phyloP scores from a whole-genome alignment of 257 asterid genomes.

The Capsicum baccatum region DNA sequence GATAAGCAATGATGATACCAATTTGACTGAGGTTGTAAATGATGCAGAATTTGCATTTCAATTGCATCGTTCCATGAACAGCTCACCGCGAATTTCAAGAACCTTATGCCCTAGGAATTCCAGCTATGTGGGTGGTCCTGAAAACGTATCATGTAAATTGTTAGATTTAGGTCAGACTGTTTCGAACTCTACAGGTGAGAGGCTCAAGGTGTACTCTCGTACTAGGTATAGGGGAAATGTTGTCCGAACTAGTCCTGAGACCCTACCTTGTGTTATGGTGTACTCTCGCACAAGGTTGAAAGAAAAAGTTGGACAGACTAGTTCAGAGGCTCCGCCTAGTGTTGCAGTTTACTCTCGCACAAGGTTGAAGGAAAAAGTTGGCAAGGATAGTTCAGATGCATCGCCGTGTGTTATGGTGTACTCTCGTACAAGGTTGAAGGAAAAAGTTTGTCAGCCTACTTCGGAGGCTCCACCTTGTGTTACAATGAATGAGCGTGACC shows the following conservation, averaged over 20 bases:
- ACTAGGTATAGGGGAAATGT: conserved; percentile 33
- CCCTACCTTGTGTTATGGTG: conserved; percentile 2
- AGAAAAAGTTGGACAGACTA: conserved; percentile 38
- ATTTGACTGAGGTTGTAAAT: conserved; percentile 42
- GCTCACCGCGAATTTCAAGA: conserved; percentile 57
- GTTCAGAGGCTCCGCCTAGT: conserved; percentile 16
- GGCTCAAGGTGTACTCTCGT: conserved; percentile 37
- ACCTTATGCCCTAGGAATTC: conserved; percentile 37
- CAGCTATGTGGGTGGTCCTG: conserved; percentile 36
- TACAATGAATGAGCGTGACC: conserved; percentile 13
- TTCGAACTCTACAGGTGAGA: conserved; percentile 36
- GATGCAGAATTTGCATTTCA: conserved; percentile 63
- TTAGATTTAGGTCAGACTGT: conserved; percentile 36
- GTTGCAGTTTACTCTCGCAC: conserved; percentile 15
- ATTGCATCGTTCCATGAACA: conserved; percentile 64
- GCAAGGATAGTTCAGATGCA: conserved; percentile 20
- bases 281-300: conserved; percentile 32
- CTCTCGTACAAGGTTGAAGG: conserved; percentile 27
- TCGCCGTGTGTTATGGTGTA: conserved; percentile 27
- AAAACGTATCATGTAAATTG: conserved; percentile 41
- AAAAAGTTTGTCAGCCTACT: conserved; percentile 7
- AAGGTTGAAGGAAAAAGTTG: conserved; percentile 13
- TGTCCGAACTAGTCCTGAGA: conserved; percentile 31
- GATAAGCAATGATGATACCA: conserved; percentile 27
- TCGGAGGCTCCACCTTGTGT: conserved; percentile 25